Percentiles rank a stretch among this genome's conserved stretches.
Evolutionary conservation across 2,329 filamentous ascomycete species (phyloP).

Genomic region (Neophaeococcomyces mojaviensis): DNA sequence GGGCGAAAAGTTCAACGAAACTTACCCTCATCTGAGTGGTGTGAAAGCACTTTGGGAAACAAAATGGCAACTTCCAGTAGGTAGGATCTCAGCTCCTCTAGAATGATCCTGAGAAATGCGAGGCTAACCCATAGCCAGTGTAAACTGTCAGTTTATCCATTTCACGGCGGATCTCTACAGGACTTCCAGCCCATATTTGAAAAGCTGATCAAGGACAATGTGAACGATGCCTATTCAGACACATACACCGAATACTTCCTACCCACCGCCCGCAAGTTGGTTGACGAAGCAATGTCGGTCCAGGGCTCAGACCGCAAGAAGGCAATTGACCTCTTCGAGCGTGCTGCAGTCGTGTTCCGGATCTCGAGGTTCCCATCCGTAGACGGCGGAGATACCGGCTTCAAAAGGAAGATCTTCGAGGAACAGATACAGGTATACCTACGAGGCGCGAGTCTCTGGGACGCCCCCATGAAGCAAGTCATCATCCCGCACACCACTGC

Average conservation of each 20-base stretch:
- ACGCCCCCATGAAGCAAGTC: constrained; percentile 32
- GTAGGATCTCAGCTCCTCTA: not conserved
- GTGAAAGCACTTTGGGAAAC: constrained; percentile 63
- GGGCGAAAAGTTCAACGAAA: constrained; percentile 20
- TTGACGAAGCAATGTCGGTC: constrained; percentile 44
- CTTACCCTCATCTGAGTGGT: constrained; percentile 18
- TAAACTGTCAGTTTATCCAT: constrained; percentile 59
- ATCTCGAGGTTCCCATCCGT: constrained; percentile 59
- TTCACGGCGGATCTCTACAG: constrained; percentile 61
- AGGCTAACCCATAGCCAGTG: constrained; percentile 30
- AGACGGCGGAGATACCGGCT: constrained; percentile 21
- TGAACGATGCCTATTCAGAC: constrained; percentile 59
- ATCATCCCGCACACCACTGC: constrained; percentile 34
- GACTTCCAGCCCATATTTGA: constrained; percentile 65
- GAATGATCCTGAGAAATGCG: not conserved
- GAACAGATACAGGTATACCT: constrained; percentile 58
- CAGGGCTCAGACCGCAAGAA: constrained; percentile 39
- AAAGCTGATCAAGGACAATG: constrained; percentile 50
- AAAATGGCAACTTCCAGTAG: constrained; percentile 59
- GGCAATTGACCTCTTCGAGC: constrained; percentile 59
- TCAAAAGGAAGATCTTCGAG: constrained; percentile 58
- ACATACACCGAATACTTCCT: constrained; percentile 59
- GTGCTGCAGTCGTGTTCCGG: constrained; percentile 63
- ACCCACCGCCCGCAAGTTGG: constrained; percentile 52
- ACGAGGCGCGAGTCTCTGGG: constrained; percentile 49